Evolutionary conservation across 305 asterid genomes (phyloP).

Genomic region (Solanum aculeatissimum): DNA sequence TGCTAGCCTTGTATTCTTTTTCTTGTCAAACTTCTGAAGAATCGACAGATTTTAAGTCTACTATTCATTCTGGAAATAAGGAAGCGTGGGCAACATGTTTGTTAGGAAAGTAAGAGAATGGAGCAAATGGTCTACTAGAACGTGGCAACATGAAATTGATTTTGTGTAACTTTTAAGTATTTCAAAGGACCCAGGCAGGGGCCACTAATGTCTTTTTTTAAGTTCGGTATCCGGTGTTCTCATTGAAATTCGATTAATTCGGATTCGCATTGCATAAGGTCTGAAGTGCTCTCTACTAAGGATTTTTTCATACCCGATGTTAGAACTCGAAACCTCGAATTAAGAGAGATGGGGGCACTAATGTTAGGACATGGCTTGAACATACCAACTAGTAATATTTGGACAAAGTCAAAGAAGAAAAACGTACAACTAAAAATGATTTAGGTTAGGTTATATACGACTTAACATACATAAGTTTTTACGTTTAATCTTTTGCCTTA

Average conservation of each 20-base stretch:
- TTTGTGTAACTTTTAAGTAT: conserved; percentile 2
- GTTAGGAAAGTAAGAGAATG: background rate
- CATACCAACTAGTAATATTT: background rate
- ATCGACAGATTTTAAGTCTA: background rate
- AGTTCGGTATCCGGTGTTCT: too few species aligned
- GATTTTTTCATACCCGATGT: too few species aligned
- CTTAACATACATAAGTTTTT: background rate
- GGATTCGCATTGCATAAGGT: too few species aligned
- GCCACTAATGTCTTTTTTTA: background rate
- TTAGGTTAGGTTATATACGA: background rate
- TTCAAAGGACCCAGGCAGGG: background rate
- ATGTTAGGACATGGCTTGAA: background rate
- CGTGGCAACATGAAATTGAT: conserved; percentile 1
- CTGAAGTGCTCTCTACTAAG: too few species aligned
- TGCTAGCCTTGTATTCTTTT: background rate
- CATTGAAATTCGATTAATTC: too few species aligned
- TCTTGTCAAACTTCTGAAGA: background rate
- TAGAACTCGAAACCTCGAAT: too few species aligned
- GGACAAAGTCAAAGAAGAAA: background rate
- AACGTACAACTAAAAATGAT: background rate
- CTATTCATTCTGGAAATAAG: background rate
- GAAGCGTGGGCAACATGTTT: conserved; percentile 2
- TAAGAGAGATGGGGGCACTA: background rate
- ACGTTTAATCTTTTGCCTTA: too few species aligned
- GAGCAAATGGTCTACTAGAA: background rate